Evolutionary conservation across 257 asterid genomes (phyloP).

Genomic region (Plantago major): DNA sequence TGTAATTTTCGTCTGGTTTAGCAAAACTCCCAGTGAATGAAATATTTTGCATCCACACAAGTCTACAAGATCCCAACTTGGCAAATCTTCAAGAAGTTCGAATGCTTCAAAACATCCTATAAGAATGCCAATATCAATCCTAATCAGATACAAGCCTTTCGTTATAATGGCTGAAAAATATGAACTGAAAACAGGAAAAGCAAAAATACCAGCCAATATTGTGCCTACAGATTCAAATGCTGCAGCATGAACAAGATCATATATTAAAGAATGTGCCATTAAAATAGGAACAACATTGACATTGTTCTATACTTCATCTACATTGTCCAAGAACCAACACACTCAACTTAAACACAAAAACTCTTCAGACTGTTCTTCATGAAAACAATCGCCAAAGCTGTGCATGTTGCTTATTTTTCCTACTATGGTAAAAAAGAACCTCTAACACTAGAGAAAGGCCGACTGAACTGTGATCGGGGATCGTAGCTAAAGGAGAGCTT

Average conservation of each 20-base stretch:
- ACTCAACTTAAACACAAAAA: neutral
- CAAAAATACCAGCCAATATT: neutral
- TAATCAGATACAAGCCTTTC: too few species aligned
- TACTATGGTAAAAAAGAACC: constrained; percentile 25
- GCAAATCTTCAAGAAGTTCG: too few species aligned
- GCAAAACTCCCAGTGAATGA: too few species aligned
- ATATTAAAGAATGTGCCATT: neutral
- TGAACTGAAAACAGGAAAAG: too few species aligned
- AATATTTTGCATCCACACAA: too few species aligned
- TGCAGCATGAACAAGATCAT: neutral
- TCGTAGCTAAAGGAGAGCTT: constrained; percentile 46
- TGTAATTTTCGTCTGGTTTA: too few species aligned
- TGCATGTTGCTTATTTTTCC: neutral
- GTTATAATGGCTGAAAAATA: too few species aligned
- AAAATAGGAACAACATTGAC: neutral
- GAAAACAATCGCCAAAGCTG: neutral
- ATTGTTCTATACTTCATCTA: constrained; percentile 13
- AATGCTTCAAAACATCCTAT: too few species aligned
- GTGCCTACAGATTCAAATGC: neutral
- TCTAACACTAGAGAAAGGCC: constrained; percentile 38
- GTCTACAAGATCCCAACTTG: too few species aligned
- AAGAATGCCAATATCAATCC: too few species aligned
- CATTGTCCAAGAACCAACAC: neutral
- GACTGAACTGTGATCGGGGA: constrained; percentile 37
- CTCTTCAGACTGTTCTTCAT: constrained; percentile 1